Evolutionary conservation across 2,329 filamentous ascomycete genomes (phyloP).

Genomic region (Ceratocystis cacaofunesta): DNA sequence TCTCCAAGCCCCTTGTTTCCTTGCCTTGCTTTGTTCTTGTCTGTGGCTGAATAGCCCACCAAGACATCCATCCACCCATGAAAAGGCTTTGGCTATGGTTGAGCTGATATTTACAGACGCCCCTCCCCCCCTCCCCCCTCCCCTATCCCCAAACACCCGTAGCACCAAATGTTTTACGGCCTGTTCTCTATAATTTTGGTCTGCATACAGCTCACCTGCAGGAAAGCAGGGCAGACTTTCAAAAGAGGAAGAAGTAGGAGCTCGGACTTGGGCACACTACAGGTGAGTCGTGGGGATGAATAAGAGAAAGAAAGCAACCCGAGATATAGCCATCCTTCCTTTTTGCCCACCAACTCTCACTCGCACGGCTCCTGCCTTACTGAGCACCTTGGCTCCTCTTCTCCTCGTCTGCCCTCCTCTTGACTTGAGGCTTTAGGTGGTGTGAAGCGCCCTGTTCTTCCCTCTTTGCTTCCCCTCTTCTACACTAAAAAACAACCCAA

Average conservation of each 20-base stretch:
- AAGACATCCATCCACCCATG: background rate
- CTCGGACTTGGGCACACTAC: background rate
- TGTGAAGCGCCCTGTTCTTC: background rate
- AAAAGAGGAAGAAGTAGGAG: background rate
- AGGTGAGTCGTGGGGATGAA: background rate
- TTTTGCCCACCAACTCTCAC: background rate
- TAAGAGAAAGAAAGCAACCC: background rate
- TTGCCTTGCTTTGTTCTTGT: background rate
- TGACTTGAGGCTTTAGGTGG: background rate
- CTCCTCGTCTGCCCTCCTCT: background rate
- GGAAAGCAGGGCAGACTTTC: background rate
- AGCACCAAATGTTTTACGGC: background rate
- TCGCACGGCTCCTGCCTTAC: background rate
- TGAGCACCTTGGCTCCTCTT: background rate
- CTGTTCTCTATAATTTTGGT: background rate
- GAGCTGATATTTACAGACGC: background rate
- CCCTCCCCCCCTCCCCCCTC: background rate
- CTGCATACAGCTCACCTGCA: background rate
- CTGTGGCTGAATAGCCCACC: background rate
- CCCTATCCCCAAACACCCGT: background rate
- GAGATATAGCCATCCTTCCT: too few relatives aligned
- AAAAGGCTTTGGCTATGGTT: background rate
- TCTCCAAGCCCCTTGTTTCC: background rate
- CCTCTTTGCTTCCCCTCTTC: background rate
- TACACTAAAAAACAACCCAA: background rate